Evolutionary conservation across 192 early-diverging fungal species (phyloP).

Genomic region (Linnemannia exigua): DNA sequence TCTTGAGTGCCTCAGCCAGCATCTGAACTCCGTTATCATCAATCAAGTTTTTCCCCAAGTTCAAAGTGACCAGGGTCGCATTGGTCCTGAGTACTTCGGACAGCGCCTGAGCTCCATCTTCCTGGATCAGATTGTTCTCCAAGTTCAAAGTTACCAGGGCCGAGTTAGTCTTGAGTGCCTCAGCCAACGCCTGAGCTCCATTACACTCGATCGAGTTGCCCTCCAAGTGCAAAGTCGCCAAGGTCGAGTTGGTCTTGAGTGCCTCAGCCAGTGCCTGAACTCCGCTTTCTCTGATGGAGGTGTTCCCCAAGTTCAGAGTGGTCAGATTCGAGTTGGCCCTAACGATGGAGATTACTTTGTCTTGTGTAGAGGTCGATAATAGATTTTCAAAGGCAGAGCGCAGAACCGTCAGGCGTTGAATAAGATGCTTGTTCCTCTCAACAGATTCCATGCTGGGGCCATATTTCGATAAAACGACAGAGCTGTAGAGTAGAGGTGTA

Average conservation of each 20-base stretch:
- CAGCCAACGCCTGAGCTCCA: conserved; percentile 6
- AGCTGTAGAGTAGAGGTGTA: too few relatives aligned
- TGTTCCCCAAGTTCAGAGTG: not conserved
- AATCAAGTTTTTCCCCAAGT: not conserved
- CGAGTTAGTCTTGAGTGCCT: conserved; percentile 3
- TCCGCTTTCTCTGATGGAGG: not conserved
- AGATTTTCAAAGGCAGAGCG: too few relatives aligned
- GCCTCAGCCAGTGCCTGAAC: conserved; percentile 9
- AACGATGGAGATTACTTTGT: too few relatives aligned
- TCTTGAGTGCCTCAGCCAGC: conserved; percentile 7
- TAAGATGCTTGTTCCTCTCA: too few relatives aligned
- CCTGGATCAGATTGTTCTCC: not conserved
- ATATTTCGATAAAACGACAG: too few relatives aligned
- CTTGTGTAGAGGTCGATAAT: too few relatives aligned
- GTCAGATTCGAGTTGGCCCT: not conserved
- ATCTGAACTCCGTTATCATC: not conserved
- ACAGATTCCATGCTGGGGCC: too few relatives aligned
- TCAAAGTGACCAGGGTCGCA: too few relatives aligned
- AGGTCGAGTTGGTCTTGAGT: conserved; percentile 6
- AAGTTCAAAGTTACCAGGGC: conserved; percentile 9
- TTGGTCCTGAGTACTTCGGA: too few relatives aligned
- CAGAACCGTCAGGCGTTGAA: too few relatives aligned
- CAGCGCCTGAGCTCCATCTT: not conserved
- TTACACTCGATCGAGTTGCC: not conserved
- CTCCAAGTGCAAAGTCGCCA: conserved; percentile 11